Base-by-base conservation (phyloP, 371 early-diverging fungal species). In the Lichtheimia ramosa region DNA sequence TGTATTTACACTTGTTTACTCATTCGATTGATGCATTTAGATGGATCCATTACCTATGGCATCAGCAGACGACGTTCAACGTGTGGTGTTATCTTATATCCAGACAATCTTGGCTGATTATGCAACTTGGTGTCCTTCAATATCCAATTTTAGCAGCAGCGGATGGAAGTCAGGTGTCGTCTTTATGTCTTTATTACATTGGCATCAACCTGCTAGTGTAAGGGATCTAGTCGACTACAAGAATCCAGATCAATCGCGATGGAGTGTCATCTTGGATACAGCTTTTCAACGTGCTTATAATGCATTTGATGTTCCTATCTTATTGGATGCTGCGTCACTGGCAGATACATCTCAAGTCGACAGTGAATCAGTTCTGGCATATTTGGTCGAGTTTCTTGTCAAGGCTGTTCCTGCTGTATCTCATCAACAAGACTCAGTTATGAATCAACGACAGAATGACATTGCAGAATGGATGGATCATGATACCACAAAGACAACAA, bases 151-250 rank as follows among this genome's bases (percentile, higher is more conserved):
- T 58, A 64, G 75, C 56, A 70, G 68, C 21, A 34, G 34, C 34
- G 58, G 71, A 12, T 91, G 90, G 91, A 73, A 81, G 56, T 83
- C 81, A 51, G 92, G 92, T 2, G 60, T 81, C 3, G 80, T 77
- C 40, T 86, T 91, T 65, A 70, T 84, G 48, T 82, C 83, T 14
- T 74, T 90, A 15, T 70, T 90, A 43, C 88, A 91, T 64, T 77
- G 82, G 20, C 85, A 86, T 56, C 74, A 83, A 48, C 87, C 88
- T 1, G 74, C 70, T 0, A 66, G 84, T 40, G 58, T 90, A 13
- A 79, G 83, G 5, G 82, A 89, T 51, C 69, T 86, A 13, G 61
- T 74, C 48, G 64, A 66, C 3, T 56, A 68, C 46, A 20, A 52
- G 6, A 49, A 54, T 16, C 43, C 28, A 25, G 34, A 48, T 43